Conservation (phyloP, 75 land plant species). For the Picea sitchensis region DNA sequence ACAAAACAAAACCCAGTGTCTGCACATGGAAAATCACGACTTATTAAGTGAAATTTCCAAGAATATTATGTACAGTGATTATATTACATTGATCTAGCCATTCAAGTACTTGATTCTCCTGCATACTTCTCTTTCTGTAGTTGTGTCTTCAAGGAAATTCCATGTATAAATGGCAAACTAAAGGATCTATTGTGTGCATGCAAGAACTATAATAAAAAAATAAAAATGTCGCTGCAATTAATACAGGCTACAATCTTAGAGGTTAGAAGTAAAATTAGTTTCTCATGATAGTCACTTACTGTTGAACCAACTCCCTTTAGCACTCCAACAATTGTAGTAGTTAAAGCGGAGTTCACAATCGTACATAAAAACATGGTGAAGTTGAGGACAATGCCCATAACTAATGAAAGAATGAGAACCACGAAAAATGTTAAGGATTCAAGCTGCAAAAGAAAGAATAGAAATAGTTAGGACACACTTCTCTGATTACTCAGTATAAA, state of each 20-base stretch:
- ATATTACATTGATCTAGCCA: neutral
- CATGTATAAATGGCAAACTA: neutral
- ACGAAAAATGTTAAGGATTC: conserved; percentile 54
- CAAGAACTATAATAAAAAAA: neutral
- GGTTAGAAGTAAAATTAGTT: neutral
- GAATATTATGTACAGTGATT: neutral
- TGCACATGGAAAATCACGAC: conserved; percentile 24
- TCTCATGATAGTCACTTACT: conserved; percentile 32
- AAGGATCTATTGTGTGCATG: too few species aligned
- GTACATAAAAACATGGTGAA: conserved; percentile 98
- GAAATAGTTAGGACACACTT: neutral
- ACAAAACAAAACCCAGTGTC: conserved; percentile 85
- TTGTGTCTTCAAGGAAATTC: neutral
- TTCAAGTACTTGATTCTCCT: neutral
- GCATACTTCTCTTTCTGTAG: neutral
- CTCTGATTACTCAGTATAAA: neutral
- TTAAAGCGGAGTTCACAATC: conserved; percentile 91
- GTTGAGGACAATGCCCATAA: conserved; percentile 93
- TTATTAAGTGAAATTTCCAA: neutral
- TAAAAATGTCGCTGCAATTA: neutral
- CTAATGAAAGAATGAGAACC: conserved; percentile 67
- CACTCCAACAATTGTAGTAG: conserved; percentile 97
- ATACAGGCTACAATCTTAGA: neutral
- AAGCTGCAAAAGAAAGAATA: conserved; percentile 33
- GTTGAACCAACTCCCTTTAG: conserved; percentile 96